Evolutionary conservation across 106 monocot species (phyloP).

Genomic region (Platanthera guangdongensis): DNA sequence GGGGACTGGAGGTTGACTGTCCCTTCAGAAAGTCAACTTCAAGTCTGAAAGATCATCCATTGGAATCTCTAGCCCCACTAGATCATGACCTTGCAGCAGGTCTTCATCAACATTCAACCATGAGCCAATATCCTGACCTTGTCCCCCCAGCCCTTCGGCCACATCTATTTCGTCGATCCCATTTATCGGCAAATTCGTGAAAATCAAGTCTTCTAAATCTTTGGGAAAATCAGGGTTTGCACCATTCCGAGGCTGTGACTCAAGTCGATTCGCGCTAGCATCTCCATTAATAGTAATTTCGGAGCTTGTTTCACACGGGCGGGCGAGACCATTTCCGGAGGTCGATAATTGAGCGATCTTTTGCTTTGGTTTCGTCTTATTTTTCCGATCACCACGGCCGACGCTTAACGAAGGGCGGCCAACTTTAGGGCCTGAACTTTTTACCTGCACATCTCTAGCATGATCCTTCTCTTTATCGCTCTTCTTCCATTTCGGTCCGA

Average conservation of each 20-base stretch:
- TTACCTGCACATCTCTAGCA: slow-evolving; percentile 32
- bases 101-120: slow-evolving; percentile 87
- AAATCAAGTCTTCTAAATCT: slow-evolving; percentile 39
- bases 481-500: slow-evolving; percentile 66
- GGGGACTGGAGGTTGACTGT: not conserved
- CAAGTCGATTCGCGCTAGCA: slow-evolving; percentile 18
- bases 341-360: slow-evolving; percentile 68
- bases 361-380: slow-evolving; percentile 73
- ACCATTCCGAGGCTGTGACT: slow-evolving; percentile 7
- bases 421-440: slow-evolving; percentile 45
- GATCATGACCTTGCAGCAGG: slow-evolving; percentile 53
- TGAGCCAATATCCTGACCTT: slow-evolving; percentile 73
- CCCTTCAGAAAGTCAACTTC: slow-evolving; percentile 55
- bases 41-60: slow-evolving; percentile 90
- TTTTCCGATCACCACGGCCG: slow-evolving; percentile 64
- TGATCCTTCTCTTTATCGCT: slow-evolving; percentile 54
- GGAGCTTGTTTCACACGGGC: slow-evolving; percentile 15
- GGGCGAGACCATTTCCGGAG: slow-evolving; percentile 36
- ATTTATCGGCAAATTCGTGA: slow-evolving; percentile 33
- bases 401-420: slow-evolving; percentile 40
- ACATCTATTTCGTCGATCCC: slow-evolving; percentile 53
- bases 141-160: slow-evolving; percentile 38
- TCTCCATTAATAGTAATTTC: slow-evolving; percentile 13
- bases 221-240: slow-evolving; percentile 20
- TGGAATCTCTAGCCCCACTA: slow-evolving; percentile 81